Conservation (phyloP, 768 basidiomycete species). For the Coprinopsis sp. region DNA sequence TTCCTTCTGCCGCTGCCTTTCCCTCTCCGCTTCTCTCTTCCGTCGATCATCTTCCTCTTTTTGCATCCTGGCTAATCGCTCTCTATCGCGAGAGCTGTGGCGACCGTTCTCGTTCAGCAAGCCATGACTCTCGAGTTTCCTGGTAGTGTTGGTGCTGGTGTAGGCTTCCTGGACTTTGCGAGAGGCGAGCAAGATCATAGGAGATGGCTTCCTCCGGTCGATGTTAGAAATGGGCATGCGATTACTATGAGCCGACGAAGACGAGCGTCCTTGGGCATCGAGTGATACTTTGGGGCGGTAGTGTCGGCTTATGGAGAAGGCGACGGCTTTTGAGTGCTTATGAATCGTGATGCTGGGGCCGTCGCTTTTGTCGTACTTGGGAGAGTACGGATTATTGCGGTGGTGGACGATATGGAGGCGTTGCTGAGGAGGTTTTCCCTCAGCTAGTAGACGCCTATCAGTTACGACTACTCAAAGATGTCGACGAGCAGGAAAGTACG, state of each 20-base stretch:
- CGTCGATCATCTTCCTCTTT: conserved; percentile 19
- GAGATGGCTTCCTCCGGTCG: conserved; percentile 28
- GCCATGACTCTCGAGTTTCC: conserved; percentile 63
- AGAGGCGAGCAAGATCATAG: conserved; percentile 65
- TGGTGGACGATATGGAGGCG: conserved; percentile 60
- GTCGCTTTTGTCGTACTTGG: conserved; percentile 33
- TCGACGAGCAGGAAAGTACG: conserved; percentile 13
- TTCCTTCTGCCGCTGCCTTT: conserved; percentile 24
- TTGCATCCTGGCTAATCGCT: conserved; percentile 12
- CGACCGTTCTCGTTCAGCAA: conserved; percentile 46
- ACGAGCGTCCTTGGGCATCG: conserved; percentile 12
- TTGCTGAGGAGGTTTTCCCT: conserved; percentile 59
- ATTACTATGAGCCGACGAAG: conserved; percentile 22
- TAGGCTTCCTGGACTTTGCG: conserved; percentile 75
- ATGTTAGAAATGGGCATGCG: conserved; percentile 11
- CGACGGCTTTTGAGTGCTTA: conserved; percentile 75
- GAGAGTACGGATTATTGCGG: conserved; percentile 40
- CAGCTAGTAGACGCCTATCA: conserved; percentile 23
- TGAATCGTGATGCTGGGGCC: conserved; percentile 71
- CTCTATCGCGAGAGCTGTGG: conserved; percentile 29
- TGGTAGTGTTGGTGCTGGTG: conserved; percentile 70
- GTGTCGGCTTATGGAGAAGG: conserved; percentile 74
- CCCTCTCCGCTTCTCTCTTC: conserved; percentile 24
- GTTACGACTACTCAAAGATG: not conserved
- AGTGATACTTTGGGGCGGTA: conserved; percentile 26